Evolutionary conservation across 495 filamentous ascomycete genomes (phyloP), one percentile per base, ranked within the genome.

Genomic region (Aspergillus bridgeri): DNA sequence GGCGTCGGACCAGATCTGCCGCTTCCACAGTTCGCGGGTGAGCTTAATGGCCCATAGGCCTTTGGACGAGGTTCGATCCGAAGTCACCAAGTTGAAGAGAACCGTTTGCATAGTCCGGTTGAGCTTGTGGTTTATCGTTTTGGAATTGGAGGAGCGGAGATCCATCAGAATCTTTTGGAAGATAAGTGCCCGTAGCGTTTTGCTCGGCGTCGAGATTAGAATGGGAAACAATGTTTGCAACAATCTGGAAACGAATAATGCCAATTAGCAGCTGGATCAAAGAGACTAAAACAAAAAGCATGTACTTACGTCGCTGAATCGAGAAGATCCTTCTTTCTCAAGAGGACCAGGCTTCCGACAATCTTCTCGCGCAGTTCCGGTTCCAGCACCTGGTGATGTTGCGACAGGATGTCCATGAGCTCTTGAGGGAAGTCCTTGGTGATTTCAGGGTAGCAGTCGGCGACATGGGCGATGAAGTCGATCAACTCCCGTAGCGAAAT

Each of bases 21-120:
- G 78, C 68, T 87, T 91, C 91, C 91, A 96, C 61, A 95, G 69
- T 72, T 95, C 91, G 60, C 89, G 81, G 24, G 90, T 91, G 45
- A 96, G 74, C 67, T 93, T 96, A 45, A 96, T 90, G 5, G 95
- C 92, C 94, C 95, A 99, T 53, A 97, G 76, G 17, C 89, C 91
- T 68, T 95, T 93, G 18, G 87, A 81, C 3, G 90, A 92, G 22
- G 87, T 81, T 44, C 88, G 81, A 69, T 99, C 92, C 4, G 87
- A 87, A 18, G 87, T 90, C 22, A 98, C 82, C 29, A 99, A 80
- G 69, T 96, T 94, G 75, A 90, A 94, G 46, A 98, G 81, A 19
- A 92, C 91, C 1, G 89, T 92, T 71, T 98, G 94, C 61, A 96
- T 89, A 6, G 89, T 92, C 38, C 88, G 82, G 71, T 99, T 99